phyloP scores from a whole-genome alignment of 2,329 filamentous ascomycete genomes.

The Helotiales sp. region DNA sequence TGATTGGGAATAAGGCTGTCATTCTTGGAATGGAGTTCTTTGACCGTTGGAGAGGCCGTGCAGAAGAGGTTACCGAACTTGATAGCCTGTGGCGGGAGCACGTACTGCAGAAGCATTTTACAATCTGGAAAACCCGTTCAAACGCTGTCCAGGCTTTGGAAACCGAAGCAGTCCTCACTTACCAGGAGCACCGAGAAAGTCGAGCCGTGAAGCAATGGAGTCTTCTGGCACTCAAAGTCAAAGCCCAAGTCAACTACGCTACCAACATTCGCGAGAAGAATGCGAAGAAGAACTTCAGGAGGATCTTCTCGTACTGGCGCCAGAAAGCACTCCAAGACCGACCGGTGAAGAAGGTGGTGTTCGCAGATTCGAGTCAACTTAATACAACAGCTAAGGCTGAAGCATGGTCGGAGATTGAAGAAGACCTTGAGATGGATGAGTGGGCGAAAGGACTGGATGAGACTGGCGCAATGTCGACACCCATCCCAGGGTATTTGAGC shows the following conservation, averaged over 20 bases:
- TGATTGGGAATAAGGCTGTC: conserved; percentile 35
- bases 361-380: conserved; percentile 20
- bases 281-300: conserved; percentile 41
- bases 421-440: conserved; percentile 35
- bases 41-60: conserved; percentile 40
- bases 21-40: conserved; percentile 40
- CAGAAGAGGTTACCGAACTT: conserved; percentile 38
- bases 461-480: conserved; percentile 26
- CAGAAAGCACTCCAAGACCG: conserved; percentile 36
- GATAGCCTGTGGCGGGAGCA: conserved; percentile 34
- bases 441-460: conserved; percentile 33
- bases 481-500: conserved; percentile 41
- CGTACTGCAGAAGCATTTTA: conserved; percentile 36
- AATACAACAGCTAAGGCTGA: conserved; percentile 34
- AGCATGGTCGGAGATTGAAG: conserved; percentile 41
- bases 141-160: conserved; percentile 34
- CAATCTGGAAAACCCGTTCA: conserved; percentile 37
- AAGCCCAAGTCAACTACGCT: conserved; percentile 38
- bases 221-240: conserved; percentile 37
- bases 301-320: conserved; percentile 43
- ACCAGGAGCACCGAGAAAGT: conserved; percentile 38
- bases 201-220: conserved; percentile 42
- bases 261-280: conserved; percentile 42
- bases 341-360: conserved; percentile 18
- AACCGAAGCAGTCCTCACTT: conserved; percentile 38